A percentile compares a stretch with the other conserved stretches of the same genome.
Evolutionary conservation across 495 filamentous ascomycete genomes (phyloP).

Genomic region (Neurospora sp.): DNA sequence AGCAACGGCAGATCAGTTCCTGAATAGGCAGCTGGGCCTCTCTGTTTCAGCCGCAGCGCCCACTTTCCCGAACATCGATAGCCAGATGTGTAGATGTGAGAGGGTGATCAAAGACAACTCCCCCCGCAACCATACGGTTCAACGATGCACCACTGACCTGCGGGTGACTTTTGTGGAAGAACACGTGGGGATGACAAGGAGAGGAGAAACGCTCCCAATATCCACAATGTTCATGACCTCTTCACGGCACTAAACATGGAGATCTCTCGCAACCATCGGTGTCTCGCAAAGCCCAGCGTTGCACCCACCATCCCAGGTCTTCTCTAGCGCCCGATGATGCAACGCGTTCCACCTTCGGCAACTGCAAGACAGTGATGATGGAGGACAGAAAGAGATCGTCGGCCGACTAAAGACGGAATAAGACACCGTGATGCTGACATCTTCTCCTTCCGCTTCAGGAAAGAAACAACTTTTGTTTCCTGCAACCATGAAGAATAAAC

Average conservation of each 20-base stretch:
- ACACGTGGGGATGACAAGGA: background rate
- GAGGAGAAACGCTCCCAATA: background rate
- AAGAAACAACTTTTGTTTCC: background rate
- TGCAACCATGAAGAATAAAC: background rate
- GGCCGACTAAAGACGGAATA: background rate
- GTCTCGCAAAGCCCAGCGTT: background rate
- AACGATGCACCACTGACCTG: background rate
- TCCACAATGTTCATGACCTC: too few relatives aligned
- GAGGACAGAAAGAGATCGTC: background rate
- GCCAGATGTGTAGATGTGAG: background rate
- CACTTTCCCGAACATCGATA: background rate
- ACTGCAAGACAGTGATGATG: background rate
- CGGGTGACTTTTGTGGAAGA: background rate
- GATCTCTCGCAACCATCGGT: background rate
- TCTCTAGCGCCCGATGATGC: background rate
- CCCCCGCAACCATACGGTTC: background rate
- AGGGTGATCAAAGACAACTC: background rate
- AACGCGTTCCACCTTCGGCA: background rate
- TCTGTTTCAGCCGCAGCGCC: background rate
- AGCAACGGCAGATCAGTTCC: background rate
- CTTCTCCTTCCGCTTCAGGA: background rate
- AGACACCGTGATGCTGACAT: background rate
- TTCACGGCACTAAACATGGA: background rate
- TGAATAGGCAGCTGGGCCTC: background rate
- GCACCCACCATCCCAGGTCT: background rate